phyloP scores from a whole-genome alignment of 805 yeast genomes.

The Debaryomyces hansenii region DNA sequence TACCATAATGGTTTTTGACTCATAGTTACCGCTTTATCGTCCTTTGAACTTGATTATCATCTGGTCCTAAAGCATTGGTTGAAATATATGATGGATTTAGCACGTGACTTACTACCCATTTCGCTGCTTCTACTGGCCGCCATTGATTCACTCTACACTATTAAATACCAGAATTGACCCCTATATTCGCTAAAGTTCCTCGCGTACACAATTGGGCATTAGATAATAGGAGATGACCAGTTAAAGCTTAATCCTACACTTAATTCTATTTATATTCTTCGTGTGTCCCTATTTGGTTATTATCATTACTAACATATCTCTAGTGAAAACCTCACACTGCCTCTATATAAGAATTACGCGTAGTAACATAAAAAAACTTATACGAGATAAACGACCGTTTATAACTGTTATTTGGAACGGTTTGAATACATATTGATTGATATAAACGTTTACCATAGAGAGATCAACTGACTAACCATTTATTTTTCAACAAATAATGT shows the following conservation, averaged over 20 bases:
- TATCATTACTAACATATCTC: background rate
- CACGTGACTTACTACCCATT: background rate
- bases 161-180: too few species aligned
- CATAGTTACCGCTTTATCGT: constrained; percentile 8
- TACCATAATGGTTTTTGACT: constrained; percentile 47
- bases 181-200: too few species aligned
- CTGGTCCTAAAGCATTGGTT: background rate
- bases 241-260: too few species aligned
- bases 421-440: too few species aligned
- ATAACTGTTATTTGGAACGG: background rate
- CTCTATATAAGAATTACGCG: background rate
- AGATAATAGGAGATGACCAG: too few species aligned
- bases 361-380: background rate
- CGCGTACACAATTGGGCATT: too few species aligned
- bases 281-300: too few species aligned
- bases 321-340: background rate
- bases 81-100: background rate
- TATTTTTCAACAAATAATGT: background rate
- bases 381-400: background rate
- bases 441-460: too few species aligned
- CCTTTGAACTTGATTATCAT: background rate
- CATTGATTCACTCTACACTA: too few species aligned
- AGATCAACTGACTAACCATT: background rate
- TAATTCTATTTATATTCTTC: too few species aligned
- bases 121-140: background rate